Conservation (phyloP, 1,284 basidiomycete genomes). For the Tilletia horrida region DNA sequence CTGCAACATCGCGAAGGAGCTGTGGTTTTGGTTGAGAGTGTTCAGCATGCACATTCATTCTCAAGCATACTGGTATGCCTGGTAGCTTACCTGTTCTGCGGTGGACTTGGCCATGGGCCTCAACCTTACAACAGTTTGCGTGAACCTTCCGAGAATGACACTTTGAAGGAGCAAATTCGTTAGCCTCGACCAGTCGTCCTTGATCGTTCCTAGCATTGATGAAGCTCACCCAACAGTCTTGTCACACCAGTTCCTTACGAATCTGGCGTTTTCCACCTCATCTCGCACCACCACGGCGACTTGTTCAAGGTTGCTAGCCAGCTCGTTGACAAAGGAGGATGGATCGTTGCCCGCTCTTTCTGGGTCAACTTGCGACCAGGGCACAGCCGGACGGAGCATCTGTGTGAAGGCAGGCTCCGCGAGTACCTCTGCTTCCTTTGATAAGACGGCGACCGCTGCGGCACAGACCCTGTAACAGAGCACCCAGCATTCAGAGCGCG, state of each 20-base stretch:
- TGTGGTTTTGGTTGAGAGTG: background rate
- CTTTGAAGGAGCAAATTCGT: background rate
- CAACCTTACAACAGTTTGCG: conserved; percentile 39
- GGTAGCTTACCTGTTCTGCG: conserved; percentile 38
- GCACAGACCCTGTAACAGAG: conserved; percentile 30
- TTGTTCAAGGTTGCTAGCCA: conserved; percentile 44
- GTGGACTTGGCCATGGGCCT: conserved; percentile 36
- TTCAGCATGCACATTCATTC: background rate
- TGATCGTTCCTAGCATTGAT: background rate
- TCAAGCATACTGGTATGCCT: background rate
- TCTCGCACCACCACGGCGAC: conserved; percentile 49
- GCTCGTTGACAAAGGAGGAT: conserved; percentile 43
- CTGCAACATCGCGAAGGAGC: conserved; percentile 29
- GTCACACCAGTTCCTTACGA: conserved; percentile 51
- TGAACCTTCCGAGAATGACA: conserved; percentile 33
- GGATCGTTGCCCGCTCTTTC: conserved; percentile 23
- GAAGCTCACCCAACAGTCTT: conserved; percentile 35
- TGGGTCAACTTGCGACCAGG: conserved; percentile 39
- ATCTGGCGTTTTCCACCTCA: conserved; percentile 51
- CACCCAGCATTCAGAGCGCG: background rate
- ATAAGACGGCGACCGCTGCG: conserved; percentile 38
- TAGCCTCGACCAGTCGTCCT: background rate
- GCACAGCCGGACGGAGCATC: conserved; percentile 42
- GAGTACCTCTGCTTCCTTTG: conserved; percentile 37
- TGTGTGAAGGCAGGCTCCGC: conserved; percentile 46